These are phyloP conservation scores for Hypoxylon rickii DNA, from an alignment of 495 filamentous ascomycete genomes.

Conservation along the genomic window DNA sequence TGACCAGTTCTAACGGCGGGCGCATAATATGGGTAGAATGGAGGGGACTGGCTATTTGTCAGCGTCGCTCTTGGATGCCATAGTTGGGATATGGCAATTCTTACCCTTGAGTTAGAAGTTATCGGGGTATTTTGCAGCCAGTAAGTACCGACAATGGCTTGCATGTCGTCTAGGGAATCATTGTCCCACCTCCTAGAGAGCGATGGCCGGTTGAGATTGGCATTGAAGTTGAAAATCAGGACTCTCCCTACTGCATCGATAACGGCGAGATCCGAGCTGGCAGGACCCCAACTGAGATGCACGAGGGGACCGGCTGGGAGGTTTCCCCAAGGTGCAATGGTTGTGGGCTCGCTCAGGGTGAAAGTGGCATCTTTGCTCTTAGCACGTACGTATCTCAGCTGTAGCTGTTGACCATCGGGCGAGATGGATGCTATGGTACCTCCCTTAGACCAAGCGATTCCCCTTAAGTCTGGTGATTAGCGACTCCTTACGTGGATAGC, in stretches of 20 bases:
- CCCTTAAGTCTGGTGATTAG: constrained; percentile 53
- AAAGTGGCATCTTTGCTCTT: constrained; percentile 73
- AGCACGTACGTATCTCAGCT: constrained; percentile 72
- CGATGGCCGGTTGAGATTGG: constrained; percentile 69
- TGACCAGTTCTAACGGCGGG: constrained; percentile 48
- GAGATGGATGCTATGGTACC: constrained; percentile 86
- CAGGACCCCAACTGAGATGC: constrained; percentile 81
- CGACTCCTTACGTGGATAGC: neutral
- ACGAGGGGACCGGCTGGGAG: constrained; percentile 60
- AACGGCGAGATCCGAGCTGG: constrained; percentile 71
- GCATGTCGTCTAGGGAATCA: constrained; percentile 71
- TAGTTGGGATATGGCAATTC: constrained; percentile 2
- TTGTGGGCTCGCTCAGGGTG: constrained; percentile 67
- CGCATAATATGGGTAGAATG: constrained; percentile 43
- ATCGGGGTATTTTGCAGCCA: constrained; percentile 60
- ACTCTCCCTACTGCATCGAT: constrained; percentile 76
- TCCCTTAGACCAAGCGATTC: constrained; percentile 85
- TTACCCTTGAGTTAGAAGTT: constrained; percentile 30
- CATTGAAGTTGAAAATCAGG: constrained; percentile 64
- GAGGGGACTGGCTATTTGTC: constrained; percentile 15
- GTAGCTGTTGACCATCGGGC: constrained; percentile 67
- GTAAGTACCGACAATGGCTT: constrained; percentile 78
- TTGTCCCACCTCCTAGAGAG: constrained; percentile 56
- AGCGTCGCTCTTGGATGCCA: constrained; percentile 12
- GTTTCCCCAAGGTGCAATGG: constrained; percentile 39